Base-by-base conservation (phyloP, 2,329 filamentous ascomycete genomes). In the Lasiodiplodia sp. region DNA sequence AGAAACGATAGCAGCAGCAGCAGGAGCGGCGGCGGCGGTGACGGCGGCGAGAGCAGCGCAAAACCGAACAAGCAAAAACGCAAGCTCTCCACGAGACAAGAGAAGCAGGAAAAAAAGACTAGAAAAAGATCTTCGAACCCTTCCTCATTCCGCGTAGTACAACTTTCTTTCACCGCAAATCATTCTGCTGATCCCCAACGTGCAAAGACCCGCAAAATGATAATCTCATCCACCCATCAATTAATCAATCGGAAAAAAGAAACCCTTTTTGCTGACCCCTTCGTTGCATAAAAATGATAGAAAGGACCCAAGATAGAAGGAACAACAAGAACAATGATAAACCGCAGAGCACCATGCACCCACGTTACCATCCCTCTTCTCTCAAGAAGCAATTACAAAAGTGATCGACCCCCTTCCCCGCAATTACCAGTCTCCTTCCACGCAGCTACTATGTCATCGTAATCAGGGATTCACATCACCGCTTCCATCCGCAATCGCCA, bases 401-500 rank as follows among this genome's bases (percentile, higher is more conserved):
- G 52, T 67, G 58, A 60, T 53, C 56, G 21, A 37, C 18, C 25
- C 58, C 31, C 57, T 34, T 31, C 31, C 31, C 44, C 18, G n/a
- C 28, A 16, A 53, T 52, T 65, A 65, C 37, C 49, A 16, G 31
- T 34, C 31, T 65, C 11, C 12, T 57, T 28, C 8, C 44, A 34
- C 18, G 7, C 14, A 16, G 37, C 31, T 34, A 34, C 31, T 34
- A 34, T 34, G 10, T 34, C 6, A 34, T 34, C 31, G 8, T 34
- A 1, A 16, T 68, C 56, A 68, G 7, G 55, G 55, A n/a, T 68
- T 55, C 18, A 68, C 25, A 40, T 65, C 67, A 14, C 60, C 67
- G 25, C 49, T 51, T 11, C 83, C 83, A 72, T 85, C 83, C 51
- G 83, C 79, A 60, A 85, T 81, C 25, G 83, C 83, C 55, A 85